phyloP scores from a whole-genome alignment of 495 filamentous ascomycete species.

The Penicillium diatomitis region DNA sequence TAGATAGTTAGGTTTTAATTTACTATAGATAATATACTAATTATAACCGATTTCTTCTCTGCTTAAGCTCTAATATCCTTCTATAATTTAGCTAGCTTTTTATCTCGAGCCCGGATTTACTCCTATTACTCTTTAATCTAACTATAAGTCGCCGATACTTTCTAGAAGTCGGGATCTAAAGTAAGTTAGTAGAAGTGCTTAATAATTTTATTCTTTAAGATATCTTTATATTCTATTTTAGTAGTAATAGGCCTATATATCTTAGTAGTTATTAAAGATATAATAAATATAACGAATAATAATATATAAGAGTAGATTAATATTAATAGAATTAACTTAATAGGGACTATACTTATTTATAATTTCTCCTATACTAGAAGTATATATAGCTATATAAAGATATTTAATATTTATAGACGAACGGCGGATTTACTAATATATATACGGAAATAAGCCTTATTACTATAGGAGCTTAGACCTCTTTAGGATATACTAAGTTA shows the following conservation, averaged over 20 bases:
- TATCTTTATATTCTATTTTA: not conserved
- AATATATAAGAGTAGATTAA: not conserved
- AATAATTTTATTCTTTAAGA: not conserved
- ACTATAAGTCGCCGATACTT: not conserved
- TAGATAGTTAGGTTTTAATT: not conserved
- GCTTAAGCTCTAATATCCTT: not conserved
- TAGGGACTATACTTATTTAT: not conserved
- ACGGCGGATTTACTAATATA: not conserved
- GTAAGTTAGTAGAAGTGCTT: not conserved
- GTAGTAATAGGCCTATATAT: not conserved
- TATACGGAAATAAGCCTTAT: not conserved
- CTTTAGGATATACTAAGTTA: not conserved
- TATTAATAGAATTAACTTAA: not conserved
- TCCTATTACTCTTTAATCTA: constrained; percentile 1
- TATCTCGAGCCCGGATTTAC: not conserved
- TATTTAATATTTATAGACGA: not conserved
- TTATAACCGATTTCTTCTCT: not conserved
- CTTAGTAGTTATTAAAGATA: not conserved
- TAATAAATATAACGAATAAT: not conserved
- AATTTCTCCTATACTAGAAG: not conserved
- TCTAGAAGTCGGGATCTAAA: constrained; percentile 1
- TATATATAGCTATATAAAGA: not conserved
- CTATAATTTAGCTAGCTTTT: not conserved
- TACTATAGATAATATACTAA: not conserved
- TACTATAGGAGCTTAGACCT: not conserved